A percentile compares a stretch with the other conserved stretches of the same genome.
phyloP scores from a whole-genome alignment of 306 rosid genomes.

The Trifolium pratense region DNA sequence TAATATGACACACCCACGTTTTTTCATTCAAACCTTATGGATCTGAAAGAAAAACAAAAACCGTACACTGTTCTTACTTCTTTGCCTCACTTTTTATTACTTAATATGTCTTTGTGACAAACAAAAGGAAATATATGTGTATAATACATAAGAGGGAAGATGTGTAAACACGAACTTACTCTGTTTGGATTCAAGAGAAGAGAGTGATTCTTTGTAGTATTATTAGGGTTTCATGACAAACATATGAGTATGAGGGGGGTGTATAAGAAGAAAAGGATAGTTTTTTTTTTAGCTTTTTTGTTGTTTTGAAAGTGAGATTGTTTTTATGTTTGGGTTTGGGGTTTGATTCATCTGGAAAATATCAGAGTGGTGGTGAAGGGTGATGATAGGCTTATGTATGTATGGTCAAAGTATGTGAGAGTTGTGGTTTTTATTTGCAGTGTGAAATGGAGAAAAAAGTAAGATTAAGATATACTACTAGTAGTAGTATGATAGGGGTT shows the following conservation, averaged over 20 bases:
- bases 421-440: constrained; percentile 56
- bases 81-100: constrained; percentile 41
- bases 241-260: not conserved
- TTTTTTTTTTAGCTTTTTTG: constrained; percentile 48
- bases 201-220: too few species aligned
- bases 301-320: constrained; percentile 54
- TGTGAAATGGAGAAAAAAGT: constrained; percentile 43
- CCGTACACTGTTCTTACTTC: constrained; percentile 40
- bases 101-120: constrained; percentile 48
- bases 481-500: not conserved
- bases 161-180: constrained; percentile 34
- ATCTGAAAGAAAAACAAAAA: constrained; percentile 41
- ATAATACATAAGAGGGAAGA: constrained; percentile 23
- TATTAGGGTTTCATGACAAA: constrained; percentile 63
- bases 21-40: constrained; percentile 22
- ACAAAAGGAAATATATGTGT: not conserved
- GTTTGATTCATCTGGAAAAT: constrained; percentile 55
- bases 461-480: too few species aligned
- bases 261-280: constrained; percentile 34
- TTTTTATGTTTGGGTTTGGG: constrained; percentile 38
- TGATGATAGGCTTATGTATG: constrained; percentile 1
- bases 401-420: constrained; percentile 58
- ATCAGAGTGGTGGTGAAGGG: constrained; percentile 46
- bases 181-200: constrained; percentile 27
- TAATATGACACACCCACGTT: constrained; percentile 1